phyloP scores from a whole-genome alignment of 2,329 filamentous ascomycete genomes.

The Sclerotinia glacialis region DNA sequence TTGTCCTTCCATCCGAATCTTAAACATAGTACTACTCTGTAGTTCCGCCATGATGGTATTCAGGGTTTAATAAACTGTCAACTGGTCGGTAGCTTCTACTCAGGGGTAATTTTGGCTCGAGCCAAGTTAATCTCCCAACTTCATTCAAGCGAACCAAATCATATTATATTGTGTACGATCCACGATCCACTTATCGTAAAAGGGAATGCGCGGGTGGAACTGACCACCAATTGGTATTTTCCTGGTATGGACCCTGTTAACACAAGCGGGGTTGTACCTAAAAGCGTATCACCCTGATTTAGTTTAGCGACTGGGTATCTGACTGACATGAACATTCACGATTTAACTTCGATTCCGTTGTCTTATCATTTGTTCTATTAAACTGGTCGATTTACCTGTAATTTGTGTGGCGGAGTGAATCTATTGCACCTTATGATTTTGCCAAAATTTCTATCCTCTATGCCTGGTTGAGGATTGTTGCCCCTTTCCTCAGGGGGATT shows the following conservation, averaged over 20 bases:
- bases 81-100: not conserved
- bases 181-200: not conserved
- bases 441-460: not conserved
- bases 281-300: not conserved
- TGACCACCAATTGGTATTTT: not conserved
- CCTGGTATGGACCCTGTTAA: not conserved
- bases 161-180: not conserved
- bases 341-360: not conserved
- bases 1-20: too few relatives aligned
- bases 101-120: not conserved
- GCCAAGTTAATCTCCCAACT: not conserved
- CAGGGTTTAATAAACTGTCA: not conserved
- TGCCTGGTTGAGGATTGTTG: not conserved
- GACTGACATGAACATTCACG: not conserved
- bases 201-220: not conserved
- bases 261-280: not conserved
- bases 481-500: not conserved
- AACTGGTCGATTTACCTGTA: not conserved
- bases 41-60: not conserved
- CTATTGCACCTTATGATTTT: not conserved
- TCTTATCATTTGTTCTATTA: not conserved
- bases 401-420: not conserved
- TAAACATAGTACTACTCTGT: too few relatives aligned
- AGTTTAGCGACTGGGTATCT: not conserved
- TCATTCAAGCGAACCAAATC: not conserved